Base-by-base conservation (phyloP, 2,329 filamentous ascomycete species). In the Colletotrichum magnum region DNA sequence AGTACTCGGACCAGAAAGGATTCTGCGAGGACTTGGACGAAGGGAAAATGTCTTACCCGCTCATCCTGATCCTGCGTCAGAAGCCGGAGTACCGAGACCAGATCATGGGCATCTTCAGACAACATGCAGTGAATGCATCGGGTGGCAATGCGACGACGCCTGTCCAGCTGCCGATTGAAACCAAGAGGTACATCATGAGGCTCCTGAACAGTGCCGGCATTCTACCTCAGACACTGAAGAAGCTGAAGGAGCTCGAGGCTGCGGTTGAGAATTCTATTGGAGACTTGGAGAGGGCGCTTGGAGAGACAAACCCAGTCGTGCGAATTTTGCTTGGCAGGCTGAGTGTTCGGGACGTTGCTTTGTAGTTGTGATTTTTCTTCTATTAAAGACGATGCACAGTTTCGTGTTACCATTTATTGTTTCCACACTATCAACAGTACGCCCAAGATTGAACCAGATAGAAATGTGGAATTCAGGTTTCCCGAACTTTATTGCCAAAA, bases 21-120 rank as follows among this genome's bases (percentile, higher is more conserved):
- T 81, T 81, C 63, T 79, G 77, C 63, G 81, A 83, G 45, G 82
- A 84, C 64, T 73, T 84, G 0, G 78, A 79, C 26, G 81, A 84
- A 70, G 81, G 82, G 0, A 84, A 85, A 71, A 78, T 78, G 58
- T 82, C 81, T 2, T 73, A 80, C 15, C 74, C 73, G 1, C 65
- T 83, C 5, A 76, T 81, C 21, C 62, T 56, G 32, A 21, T 21
- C 18, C 13, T 56, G 32, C 18, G 43, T 28, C 51, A 65, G 10
- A 56, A 57, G 1, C 64, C 51, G 0, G 43, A 51, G 24, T 18
- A 51, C 9, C 58, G 18, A 13, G 58, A 62, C 6, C 58, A 36
- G 6, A 57, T 67, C 15, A 50, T 62, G 28, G 64, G 58, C 0
- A 62, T 62, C 0, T 45, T 67, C 10, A 66, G 50, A 21, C 57